Evolutionary conservation across 768 basidiomycete genomes (phyloP).

Genomic region (Ramaria rubella): DNA sequence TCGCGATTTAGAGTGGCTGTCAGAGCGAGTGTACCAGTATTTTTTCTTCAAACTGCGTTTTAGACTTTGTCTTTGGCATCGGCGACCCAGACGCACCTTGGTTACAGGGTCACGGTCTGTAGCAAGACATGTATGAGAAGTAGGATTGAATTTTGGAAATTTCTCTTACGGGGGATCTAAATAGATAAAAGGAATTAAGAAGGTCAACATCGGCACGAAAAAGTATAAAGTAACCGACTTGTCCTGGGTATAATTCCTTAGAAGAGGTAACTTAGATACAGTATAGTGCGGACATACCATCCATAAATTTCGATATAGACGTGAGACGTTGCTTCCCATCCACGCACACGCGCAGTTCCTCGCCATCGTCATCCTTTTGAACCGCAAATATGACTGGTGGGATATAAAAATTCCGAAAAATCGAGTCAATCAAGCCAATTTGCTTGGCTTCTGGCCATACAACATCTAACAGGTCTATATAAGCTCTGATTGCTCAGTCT

Average conservation of each 20-base stretch:
- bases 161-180: conserved; percentile 8
- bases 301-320: conserved; percentile 39
- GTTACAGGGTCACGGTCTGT: conserved; percentile 51
- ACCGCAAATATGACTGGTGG: conserved; percentile 45
- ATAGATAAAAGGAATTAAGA: conserved; percentile 12
- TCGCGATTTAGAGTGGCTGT: conserved; percentile 36
- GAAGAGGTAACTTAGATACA: not conserved
- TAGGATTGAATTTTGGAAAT: not conserved
- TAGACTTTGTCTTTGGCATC: not conserved
- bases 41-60: conserved; percentile 31
- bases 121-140: conserved; percentile 17
- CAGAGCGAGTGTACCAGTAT: conserved; percentile 55
- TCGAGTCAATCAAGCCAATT: conserved; percentile 43
- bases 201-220: not conserved
- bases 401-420: conserved; percentile 48
- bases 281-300: conserved; percentile 27
- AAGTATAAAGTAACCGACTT: not conserved
- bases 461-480: conserved; percentile 41
- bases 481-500: not conserved
- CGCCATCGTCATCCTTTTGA: conserved; percentile 34
- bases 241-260: not conserved
- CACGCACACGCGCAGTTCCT: conserved; percentile 37
- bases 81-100: conserved; percentile 18
- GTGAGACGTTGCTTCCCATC: conserved; percentile 52
- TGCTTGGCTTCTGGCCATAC: conserved; percentile 74